These are phyloP conservation scores for Suillus subluteus DNA, from an alignment of 768 basidiomycete genomes.

Conservation along the genomic window DNA sequence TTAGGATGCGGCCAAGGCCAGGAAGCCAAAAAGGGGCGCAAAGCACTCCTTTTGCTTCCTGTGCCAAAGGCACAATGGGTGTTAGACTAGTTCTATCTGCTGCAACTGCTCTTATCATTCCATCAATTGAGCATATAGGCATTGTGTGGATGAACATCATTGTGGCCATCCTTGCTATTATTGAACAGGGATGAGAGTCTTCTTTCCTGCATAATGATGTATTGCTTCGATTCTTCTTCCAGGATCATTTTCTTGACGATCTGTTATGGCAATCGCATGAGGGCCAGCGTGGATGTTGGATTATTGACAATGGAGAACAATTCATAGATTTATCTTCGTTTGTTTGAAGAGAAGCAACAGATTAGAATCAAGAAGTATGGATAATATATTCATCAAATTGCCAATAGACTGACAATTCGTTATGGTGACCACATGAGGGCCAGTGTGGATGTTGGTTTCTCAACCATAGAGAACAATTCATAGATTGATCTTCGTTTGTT, in stretches of 20 bases:
- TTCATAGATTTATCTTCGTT: constrained; percentile 18
- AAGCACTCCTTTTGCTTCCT: too few relatives aligned
- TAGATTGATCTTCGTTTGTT: background rate
- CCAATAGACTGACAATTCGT: constrained; percentile 37
- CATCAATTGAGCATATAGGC: constrained; percentile 52
- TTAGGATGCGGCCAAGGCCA: too few relatives aligned
- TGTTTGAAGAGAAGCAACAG: background rate
- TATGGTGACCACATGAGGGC: constrained; percentile 57
- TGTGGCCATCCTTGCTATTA: constrained; percentile 46
- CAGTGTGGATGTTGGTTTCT: constrained; percentile 55
- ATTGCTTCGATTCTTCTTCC: background rate
- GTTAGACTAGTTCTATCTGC: too few relatives aligned
- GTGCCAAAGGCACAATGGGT: too few relatives aligned
- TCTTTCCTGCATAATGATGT: background rate
- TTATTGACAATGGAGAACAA: constrained; percentile 48
- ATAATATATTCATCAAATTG: too few relatives aligned
- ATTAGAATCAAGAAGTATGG: background rate
- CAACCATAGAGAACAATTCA: constrained; percentile 43
- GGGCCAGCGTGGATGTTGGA: constrained; percentile 54
- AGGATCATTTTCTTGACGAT: constrained; percentile 53
- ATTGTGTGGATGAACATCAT: constrained; percentile 48
- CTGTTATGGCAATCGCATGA: constrained; percentile 52
- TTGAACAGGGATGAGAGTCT: constrained; percentile 49
- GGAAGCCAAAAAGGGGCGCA: too few relatives aligned
- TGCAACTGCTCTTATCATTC: constrained; percentile 51